phyloP scores from a whole-genome alignment of 2,329 filamentous ascomycete species.

The Botrytis fragariae region DNA sequence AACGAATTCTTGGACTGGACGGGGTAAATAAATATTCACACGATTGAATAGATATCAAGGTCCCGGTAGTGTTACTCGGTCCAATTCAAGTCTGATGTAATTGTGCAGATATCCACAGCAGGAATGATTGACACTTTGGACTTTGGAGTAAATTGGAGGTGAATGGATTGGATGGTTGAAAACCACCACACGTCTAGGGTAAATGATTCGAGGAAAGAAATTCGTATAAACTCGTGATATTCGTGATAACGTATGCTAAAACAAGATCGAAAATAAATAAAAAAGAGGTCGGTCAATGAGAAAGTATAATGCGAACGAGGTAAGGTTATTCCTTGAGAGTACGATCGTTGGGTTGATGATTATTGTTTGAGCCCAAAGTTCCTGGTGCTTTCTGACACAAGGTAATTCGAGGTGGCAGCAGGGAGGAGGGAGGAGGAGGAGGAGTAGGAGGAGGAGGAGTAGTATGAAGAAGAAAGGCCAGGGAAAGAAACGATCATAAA shows the following conservation, averaged over 20 bases:
- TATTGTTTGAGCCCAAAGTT: not conserved
- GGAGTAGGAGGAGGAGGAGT: not conserved
- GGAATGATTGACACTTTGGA: not conserved
- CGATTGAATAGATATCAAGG: not conserved
- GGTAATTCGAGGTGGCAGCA: not conserved
- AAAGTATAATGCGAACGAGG: not conserved
- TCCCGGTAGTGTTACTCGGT: not conserved
- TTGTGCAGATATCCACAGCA: constrained; percentile 17
- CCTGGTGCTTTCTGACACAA: not conserved
- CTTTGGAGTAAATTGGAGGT: not conserved
- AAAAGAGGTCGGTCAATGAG: constrained; percentile 6
- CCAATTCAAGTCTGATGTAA: constrained; percentile 19
- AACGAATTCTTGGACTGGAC: not conserved
- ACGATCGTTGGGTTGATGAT: not conserved
- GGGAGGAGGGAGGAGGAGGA: not conserved
- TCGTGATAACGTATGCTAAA: not conserved
- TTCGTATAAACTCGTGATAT: constrained; percentile 11
- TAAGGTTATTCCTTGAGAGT: constrained; percentile 4
- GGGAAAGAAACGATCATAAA: not conserved
- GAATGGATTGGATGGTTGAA: not conserved
- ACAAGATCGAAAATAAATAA: not conserved
- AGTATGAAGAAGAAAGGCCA: not conserved
- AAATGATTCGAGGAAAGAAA: not conserved
- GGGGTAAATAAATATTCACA: not conserved
- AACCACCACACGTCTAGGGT: not conserved